Base-by-base conservation (phyloP, 371 early-diverging fungal species). In the Choanephora cucurbitarum region DNA sequence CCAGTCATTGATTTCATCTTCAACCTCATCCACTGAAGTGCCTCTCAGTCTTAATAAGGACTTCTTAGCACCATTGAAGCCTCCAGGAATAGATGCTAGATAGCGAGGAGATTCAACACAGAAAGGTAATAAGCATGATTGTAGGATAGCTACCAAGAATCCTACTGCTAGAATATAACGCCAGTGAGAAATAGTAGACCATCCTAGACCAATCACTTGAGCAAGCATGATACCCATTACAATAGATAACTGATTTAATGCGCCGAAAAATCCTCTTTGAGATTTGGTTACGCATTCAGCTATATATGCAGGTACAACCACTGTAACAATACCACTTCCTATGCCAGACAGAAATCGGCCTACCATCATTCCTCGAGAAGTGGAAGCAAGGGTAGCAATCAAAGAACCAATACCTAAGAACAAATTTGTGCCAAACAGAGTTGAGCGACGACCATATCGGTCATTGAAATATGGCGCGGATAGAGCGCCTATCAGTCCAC, bases 301-400 rank as follows among this genome's bases (percentile, higher is more conserved):
- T 40, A 97, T 72, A 64, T 96, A 98, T 43, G 88, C 73, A 9
- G 98, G 96, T 0, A 92, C 90, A 22, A 91, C 85, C 23, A 91
- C 93, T 5, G 92, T 88, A 2, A 87, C 85, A 5, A 85, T 74
- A 3, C 97, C 98, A 34, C 84, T 80, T 5, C 90, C 97, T 22
- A 97, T 31, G 9, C 99, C 99, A 44, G 84, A 79, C 15, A 96
- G 23, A 60, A 95, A 83, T 22, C 99, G 82, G 3, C 95, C 98
- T 11, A 79, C 21, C 28, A 84, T 69, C 64, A 97, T 75, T 28
- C 66, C 54, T 32, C 49, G 44, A 9, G 80, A 67, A 10, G 69
- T 72, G 23, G 65, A 55, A 13, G 90, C 83, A 21, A 88, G 55
- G 10, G 84, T 80, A 75, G 94, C 84, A 8, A 84, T 56, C 5